Conservation (phyloP, 805 yeast species). For the Zygotorulaspora florentina region DNA sequence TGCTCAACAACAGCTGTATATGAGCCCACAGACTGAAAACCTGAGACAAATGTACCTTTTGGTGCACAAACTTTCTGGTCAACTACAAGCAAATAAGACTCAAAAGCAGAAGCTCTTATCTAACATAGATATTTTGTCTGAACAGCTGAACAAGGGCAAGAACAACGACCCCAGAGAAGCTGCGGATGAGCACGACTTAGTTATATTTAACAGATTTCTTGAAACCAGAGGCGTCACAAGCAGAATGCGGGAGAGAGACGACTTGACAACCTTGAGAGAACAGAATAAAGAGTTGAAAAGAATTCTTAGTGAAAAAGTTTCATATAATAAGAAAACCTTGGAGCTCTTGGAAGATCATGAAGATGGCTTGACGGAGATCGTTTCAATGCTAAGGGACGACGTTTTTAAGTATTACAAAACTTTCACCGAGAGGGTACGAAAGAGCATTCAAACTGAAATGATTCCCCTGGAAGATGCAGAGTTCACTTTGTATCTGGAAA, state of each 20-base stretch:
- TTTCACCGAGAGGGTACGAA: slow-evolving; percentile 11
- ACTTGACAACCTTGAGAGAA: slow-evolving; percentile 3
- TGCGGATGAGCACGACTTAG: slow-evolving; percentile 14
- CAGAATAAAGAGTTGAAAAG: slow-evolving; percentile 16
- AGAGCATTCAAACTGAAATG: slow-evolving; percentile 14
- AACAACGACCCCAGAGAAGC: slow-evolving; percentile 3
- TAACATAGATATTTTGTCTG: slow-evolving; percentile 21
- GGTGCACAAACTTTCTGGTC: slow-evolving; percentile 17
- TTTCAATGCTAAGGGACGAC: slow-evolving; percentile 18
- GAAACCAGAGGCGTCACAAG: slow-evolving; percentile 1
- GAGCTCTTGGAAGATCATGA: slow-evolving; percentile 20
- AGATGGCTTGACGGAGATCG: slow-evolving; percentile 17
- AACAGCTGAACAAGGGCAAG: slow-evolving; percentile 13
- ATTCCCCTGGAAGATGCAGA: slow-evolving; percentile 21
- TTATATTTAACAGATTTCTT: slow-evolving; percentile 17
- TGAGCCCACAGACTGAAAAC: slow-evolving; percentile 31
- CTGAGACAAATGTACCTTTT: slow-evolving; percentile 24
- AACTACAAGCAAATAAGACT: slow-evolving; percentile 19
- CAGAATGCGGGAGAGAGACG: background rate
- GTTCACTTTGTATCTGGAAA: slow-evolving; percentile 19
- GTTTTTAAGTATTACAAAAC: slow-evolving; percentile 15
- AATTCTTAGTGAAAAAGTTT: slow-evolving; percentile 11
- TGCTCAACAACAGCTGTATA: slow-evolving; percentile 23
- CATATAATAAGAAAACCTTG: slow-evolving; percentile 14
- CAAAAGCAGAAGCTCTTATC: slow-evolving; percentile 19